A percentile compares a stretch with the other conserved stretches of the same genome.
Evolutionary conservation across 495 filamentous ascomycete species (phyloP).

Genomic region (Daldinia vernicosa): DNA sequence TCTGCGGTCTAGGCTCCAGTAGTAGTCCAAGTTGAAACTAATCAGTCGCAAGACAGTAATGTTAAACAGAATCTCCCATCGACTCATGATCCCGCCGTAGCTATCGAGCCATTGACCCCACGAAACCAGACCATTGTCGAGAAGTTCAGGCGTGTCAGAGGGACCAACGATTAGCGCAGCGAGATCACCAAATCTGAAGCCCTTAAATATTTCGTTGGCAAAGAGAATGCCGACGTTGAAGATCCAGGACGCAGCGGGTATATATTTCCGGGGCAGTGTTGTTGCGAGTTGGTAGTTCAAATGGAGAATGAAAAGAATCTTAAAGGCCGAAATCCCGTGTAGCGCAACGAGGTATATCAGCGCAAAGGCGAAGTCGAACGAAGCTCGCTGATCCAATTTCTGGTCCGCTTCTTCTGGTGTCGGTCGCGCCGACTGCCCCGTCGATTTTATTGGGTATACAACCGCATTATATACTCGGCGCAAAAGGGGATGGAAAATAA

Average conservation of each 20-base stretch:
- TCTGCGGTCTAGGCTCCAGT: conserved; percentile 82
- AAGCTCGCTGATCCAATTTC: conserved; percentile 76
- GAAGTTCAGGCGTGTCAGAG: conserved; percentile 42
- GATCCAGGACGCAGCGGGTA: conserved; percentile 85
- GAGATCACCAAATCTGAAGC: conserved; percentile 76
- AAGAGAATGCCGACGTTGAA: conserved; percentile 91
- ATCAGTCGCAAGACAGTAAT: conserved; percentile 92
- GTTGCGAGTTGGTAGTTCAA: conserved; percentile 84
- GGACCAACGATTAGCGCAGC: conserved; percentile 59
- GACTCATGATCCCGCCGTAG: conserved; percentile 79
- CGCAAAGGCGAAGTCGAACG: conserved; percentile 87
- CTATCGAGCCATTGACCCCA: conserved; percentile 76
- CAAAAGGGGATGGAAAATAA: conserved; percentile 79
- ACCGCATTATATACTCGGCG: conserved; percentile 72
- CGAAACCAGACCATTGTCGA: conserved; percentile 53
- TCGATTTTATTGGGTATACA: conserved; percentile 40
- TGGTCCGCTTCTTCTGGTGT: conserved; percentile 66
- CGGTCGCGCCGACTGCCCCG: conserved; percentile 36
- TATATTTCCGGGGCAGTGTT: conserved; percentile 67
- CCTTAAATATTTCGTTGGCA: conserved; percentile 83
- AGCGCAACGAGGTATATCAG: conserved; percentile 77
- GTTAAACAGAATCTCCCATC: conserved; percentile 98
- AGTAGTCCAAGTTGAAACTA: conserved; percentile 96
- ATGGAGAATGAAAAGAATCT: conserved; percentile 81
- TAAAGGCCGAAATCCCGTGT: conserved; percentile 85